Evolutionary conservation across 441 rosid genomes (phyloP).

Genomic region (Dalechampia spathulata): DNA sequence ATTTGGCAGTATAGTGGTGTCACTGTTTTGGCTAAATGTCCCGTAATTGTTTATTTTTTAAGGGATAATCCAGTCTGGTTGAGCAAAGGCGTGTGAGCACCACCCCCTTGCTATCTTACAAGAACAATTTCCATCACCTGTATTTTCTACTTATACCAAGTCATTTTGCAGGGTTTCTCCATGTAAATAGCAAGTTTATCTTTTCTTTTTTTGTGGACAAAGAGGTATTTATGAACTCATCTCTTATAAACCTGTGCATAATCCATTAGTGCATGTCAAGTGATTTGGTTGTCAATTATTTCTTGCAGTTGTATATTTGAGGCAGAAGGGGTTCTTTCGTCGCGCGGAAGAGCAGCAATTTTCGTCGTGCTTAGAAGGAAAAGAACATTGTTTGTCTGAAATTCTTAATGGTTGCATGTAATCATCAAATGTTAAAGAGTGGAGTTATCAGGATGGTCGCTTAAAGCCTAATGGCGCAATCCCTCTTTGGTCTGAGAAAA

Average conservation of each 20-base stretch:
- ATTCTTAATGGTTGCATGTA: constrained; percentile 2
- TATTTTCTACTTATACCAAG: constrained; percentile 10
- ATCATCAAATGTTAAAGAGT: neutral
- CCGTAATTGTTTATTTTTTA: neutral
- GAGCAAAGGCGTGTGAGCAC: constrained; percentile 15
- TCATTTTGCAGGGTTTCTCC: constrained; percentile 28
- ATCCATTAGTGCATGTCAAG: neutral
- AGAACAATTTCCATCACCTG: neutral
- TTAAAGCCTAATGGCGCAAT: too few species aligned
- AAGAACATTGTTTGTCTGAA: neutral
- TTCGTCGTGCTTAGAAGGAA: neutral
- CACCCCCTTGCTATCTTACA: neutral
- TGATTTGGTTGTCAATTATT: constrained; percentile 10
- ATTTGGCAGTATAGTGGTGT: neutral
- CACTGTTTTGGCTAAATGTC: neutral
- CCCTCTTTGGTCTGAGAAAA: too few species aligned
- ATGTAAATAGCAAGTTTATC: constrained; percentile 36
- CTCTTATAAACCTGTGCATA: too few species aligned
- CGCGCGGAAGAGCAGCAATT: neutral
- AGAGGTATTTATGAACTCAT: constrained; percentile 14
- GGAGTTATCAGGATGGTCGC: too few species aligned
- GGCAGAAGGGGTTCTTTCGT: constrained; percentile 18
- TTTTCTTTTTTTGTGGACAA: constrained; percentile 18
- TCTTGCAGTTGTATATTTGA: constrained; percentile 41
- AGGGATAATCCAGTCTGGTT: constrained; percentile 4